Percentiles rank a stretch among this genome's conserved stretches.
Evolutionary conservation across 1,284 basidiomycete species (phyloP).

Genomic region (Hemileia vastatrix): DNA sequence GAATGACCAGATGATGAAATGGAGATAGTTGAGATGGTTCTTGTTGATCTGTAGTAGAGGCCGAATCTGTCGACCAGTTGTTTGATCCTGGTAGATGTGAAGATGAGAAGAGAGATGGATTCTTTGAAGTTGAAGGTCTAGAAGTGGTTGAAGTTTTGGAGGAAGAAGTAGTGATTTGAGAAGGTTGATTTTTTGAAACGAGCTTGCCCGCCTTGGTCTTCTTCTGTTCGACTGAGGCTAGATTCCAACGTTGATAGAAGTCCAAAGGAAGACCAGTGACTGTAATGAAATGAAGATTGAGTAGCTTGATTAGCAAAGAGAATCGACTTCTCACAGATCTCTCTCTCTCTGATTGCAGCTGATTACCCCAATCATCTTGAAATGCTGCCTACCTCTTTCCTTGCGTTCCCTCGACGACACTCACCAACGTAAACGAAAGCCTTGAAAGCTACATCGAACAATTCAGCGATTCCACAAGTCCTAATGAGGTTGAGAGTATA

Average conservation of each 20-base stretch:
- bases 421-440: conserved; percentile 23
- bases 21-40: conserved; percentile 28
- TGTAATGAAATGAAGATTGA: no score
- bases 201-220: conserved; percentile 11
- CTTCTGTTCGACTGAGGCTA: no score
- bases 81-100: background rate
- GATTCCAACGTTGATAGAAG: no score
- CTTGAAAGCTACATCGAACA: conserved; percentile 35
- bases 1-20: conserved; percentile 37
- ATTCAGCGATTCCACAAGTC: conserved; percentile 37
- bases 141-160: background rate
- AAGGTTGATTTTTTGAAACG: background rate
- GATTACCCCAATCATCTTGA: background rate
- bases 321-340: no score
- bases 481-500: conserved; percentile 35
- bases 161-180: background rate
- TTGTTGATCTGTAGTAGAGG: background rate
- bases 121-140: background rate
- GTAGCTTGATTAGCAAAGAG: no score
- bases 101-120: background rate
- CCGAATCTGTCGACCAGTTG: background rate
- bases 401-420: conserved; percentile 10
- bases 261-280: no score
- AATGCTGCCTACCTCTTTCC: background rate
- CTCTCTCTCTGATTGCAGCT: no score